Evolutionary conservation across 2,329 filamentous ascomycete genomes (phyloP).

Genomic region (Cylindrodendrum hubeiense): DNA sequence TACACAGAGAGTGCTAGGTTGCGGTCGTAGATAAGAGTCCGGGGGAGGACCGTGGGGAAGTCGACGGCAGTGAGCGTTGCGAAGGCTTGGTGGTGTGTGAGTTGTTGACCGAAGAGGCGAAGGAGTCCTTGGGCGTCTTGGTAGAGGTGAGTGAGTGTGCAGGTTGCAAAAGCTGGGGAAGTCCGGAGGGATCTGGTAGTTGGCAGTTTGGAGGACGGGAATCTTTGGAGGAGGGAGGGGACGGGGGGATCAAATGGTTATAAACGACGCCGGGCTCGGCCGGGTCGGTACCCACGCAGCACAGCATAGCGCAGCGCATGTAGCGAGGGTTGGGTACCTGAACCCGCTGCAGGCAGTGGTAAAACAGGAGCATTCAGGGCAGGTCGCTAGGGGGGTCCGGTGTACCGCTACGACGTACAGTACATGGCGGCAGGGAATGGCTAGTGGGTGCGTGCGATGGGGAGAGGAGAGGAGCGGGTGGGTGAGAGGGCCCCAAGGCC

Average conservation of each 20-base stretch:
- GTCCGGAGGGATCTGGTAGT: constrained; percentile 38
- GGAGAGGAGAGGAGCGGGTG: constrained; percentile 21
- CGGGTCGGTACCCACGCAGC: constrained; percentile 45
- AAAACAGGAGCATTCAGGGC: constrained; percentile 42
- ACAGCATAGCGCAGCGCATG: constrained; percentile 35
- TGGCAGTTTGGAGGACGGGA: constrained; percentile 40
- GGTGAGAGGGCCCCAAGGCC: constrained; percentile 25
- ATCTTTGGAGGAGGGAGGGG: constrained; percentile 44
- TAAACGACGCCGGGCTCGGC: constrained; percentile 50
- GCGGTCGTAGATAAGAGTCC: constrained; percentile 28
- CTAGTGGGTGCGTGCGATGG: constrained; percentile 18
- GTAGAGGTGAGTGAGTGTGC: constrained; percentile 9
- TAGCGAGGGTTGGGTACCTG: constrained; percentile 39
- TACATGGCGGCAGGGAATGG: constrained; percentile 24
- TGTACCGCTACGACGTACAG: constrained; percentile 34
- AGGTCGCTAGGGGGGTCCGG: constrained; percentile 33
- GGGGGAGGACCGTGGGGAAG: constrained; percentile 18
- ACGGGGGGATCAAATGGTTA: constrained; percentile 46
- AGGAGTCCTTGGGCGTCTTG: constrained; percentile 5
- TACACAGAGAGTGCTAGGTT: constrained; percentile 28
- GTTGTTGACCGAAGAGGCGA: constrained; percentile 14
- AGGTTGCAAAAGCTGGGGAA: constrained; percentile 36
- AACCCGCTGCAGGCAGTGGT: constrained; percentile 41
- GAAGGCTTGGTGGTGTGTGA: not conserved
- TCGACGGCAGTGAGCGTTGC: constrained; percentile 21